Evolutionary conservation across 2,329 filamentous ascomycete genomes (phyloP), one percentile per base, ranked within the genome.

Genomic region (Macrophomina tecta): DNA sequence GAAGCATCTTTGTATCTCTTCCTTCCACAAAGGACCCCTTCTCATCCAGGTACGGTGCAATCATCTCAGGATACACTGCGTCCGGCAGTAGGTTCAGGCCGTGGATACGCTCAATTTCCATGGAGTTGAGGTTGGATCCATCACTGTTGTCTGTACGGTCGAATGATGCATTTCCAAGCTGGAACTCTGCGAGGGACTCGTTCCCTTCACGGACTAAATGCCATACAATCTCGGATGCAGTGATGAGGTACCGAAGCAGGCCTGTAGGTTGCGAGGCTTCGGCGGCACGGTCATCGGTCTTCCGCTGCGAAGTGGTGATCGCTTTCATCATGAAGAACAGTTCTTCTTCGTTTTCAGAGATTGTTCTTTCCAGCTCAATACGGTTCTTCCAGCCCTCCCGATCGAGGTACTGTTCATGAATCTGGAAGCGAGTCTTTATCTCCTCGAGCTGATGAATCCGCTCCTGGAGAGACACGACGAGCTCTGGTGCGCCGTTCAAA

Each of bases 311-410:
- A 2, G 93, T 96, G 1, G 95, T 99, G 76, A 99, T 99, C 46
- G 95, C 96, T 74, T 99, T 98, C 95, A 99, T 98, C 83, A 99
- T 91, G 81, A 99, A 99, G 84, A 99, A 99, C 8, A 99, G 81
- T 78, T 99, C 96, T 73, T 99, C 95, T 77, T 98, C 95, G 74
- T 93, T 97, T 23, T 89, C 89, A 9, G 92, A 88, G 61, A 99
- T 83, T 75, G 99, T 95, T 62, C 91, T 90, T 75, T 99, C 95
- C 51, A 99, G 85, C n/a, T 90, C 82, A 68, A 97, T 84, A 40
- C 93, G 88, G 75, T 98, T 94, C 75, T 95, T 89, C 94, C 94
- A 98, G 14, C 94, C 94, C 74, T 91, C 89, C 73, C 90, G 89
- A 78, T 98, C 94, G 32, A 99, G 85, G 68, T 91, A 91, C 73